Evolutionary conservation across 352 stramenopile species (phyloP).

Genomic region (Globisporangium emineosum): DNA sequence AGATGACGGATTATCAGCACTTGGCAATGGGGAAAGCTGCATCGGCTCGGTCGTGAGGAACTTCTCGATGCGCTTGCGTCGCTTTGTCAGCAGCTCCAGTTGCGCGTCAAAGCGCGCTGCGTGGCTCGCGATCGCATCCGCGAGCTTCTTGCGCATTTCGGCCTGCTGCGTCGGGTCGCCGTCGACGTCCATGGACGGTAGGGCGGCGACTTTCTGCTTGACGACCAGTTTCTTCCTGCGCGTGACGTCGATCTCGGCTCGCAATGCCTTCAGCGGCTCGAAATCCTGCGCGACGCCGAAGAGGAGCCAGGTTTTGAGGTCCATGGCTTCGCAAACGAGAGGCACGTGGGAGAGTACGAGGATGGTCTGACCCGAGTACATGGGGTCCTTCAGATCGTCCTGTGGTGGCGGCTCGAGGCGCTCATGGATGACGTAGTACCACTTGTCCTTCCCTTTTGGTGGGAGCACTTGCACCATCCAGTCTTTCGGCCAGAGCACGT

Average conservation of each 20-base stretch:
- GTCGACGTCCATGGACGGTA: constrained; percentile 45
- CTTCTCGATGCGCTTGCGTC: constrained; percentile 34
- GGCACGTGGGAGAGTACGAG: constrained; percentile 60
- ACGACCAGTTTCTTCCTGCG: constrained; percentile 42
- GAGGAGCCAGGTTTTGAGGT: constrained; percentile 57
- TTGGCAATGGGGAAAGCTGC: constrained; percentile 32
- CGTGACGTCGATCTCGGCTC: constrained; percentile 29
- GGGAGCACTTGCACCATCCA: constrained; percentile 63
- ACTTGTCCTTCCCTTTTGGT: constrained; percentile 42
- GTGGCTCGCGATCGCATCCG: constrained; percentile 38
- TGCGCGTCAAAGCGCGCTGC: constrained; percentile 40
- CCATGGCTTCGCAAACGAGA: constrained; percentile 41
- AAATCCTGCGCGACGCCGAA: constrained; percentile 62
- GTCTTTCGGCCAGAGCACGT: constrained; percentile 72
- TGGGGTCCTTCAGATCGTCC: constrained; percentile 54
- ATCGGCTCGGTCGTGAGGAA: constrained; percentile 61
- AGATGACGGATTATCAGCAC: constrained; percentile 16
- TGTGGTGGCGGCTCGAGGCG: constrained; percentile 49
- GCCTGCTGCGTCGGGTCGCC: constrained; percentile 42
- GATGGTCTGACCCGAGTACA: constrained; percentile 50
- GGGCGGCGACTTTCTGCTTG: constrained; percentile 48
- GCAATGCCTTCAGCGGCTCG: constrained; percentile 36
- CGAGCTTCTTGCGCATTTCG: constrained; percentile 53
- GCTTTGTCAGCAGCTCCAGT: constrained; percentile 28
- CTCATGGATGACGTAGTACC: constrained; percentile 75